Conservation (phyloP, 306 rosid genomes). For the Prunus mongolica region DNA sequence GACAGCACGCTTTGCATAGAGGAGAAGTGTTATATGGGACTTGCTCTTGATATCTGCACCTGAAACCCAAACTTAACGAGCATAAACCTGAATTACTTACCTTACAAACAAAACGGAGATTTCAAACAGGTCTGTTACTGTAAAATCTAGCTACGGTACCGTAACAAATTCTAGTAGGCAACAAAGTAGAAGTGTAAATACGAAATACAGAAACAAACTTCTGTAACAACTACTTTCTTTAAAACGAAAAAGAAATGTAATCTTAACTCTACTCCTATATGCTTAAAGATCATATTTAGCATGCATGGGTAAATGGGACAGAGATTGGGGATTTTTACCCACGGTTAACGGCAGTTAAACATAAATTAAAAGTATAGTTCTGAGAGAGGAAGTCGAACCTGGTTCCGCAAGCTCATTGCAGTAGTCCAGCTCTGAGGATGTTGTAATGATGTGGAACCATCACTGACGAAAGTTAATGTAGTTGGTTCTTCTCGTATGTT, state of each 20-base stretch:
- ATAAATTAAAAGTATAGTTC: not conserved
- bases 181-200: not conserved
- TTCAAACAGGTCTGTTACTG: not conserved
- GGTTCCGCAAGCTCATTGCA: slow-evolving; percentile 58
- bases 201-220: no score
- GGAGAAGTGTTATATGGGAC: slow-evolving; percentile 49
- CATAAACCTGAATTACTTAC: not conserved
- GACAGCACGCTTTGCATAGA: slow-evolving; percentile 11
- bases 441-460: slow-evolving; percentile 37
- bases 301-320: not conserved
- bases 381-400: slow-evolving; percentile 34
- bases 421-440: slow-evolving; percentile 71
- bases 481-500: slow-evolving; percentile 49
- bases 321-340: not conserved
- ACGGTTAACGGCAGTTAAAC: not conserved
- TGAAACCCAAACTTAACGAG: slow-evolving; percentile 17
- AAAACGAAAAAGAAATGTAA: not conserved
- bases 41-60: slow-evolving; percentile 67
- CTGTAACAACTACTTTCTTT: not conserved
- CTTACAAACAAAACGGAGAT: not conserved
- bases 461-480: slow-evolving; percentile 56
- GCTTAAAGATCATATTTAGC: not conserved
- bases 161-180: not conserved
- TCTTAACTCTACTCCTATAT: not conserved
- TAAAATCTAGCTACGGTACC: not conserved